A percentile compares a stretch with the other conserved stretches of the same genome.
Conservation (phyloP, 495 filamentous ascomycete species). For the Penicillium ochrochloron region DNA sequence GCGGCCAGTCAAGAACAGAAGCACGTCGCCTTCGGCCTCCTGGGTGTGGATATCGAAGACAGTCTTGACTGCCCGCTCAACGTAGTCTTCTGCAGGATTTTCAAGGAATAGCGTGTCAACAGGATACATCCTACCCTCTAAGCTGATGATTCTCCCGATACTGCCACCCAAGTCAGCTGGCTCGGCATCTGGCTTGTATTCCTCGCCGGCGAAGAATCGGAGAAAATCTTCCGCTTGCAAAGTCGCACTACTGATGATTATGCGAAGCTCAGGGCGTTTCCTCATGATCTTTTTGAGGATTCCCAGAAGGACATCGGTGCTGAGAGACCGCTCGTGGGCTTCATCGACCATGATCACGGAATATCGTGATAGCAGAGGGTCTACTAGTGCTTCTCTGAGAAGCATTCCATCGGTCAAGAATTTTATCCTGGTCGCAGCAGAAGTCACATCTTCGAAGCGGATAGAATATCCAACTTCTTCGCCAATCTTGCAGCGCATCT, state of each 20-base stretch:
- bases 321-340: conserved; percentile 93
- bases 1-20: conserved; percentile 89
- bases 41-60: conserved; percentile 93
- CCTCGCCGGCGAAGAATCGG: conserved; percentile 71
- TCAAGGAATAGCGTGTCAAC: conserved; percentile 89
- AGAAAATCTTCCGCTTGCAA: conserved; percentile 90
- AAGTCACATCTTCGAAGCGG: conserved; percentile 95
- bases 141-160: conserved; percentile 76
- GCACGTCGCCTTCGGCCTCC: conserved; percentile 84
- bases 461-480: conserved; percentile 98
- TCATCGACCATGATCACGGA: conserved; percentile 99
- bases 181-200: conserved; percentile 41
- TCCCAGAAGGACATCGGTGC: conserved; percentile 90
- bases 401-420: conserved; percentile 96
- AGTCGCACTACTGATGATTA: conserved; percentile 94
- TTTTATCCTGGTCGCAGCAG: conserved; percentile 85
- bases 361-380: conserved; percentile 90
- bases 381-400: conserved; percentile 90
- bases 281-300: conserved; percentile 93
- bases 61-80: conserved; percentile 83
- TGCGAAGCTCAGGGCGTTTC: conserved; percentile 78
- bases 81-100: conserved; percentile 81
- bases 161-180: conserved; percentile 46
- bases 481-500: conserved; percentile 87
- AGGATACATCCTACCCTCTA: conserved; percentile 90